Evolutionary conservation across 2,329 filamentous ascomycete genomes (phyloP).

Genomic region (Alternaria solani): DNA sequence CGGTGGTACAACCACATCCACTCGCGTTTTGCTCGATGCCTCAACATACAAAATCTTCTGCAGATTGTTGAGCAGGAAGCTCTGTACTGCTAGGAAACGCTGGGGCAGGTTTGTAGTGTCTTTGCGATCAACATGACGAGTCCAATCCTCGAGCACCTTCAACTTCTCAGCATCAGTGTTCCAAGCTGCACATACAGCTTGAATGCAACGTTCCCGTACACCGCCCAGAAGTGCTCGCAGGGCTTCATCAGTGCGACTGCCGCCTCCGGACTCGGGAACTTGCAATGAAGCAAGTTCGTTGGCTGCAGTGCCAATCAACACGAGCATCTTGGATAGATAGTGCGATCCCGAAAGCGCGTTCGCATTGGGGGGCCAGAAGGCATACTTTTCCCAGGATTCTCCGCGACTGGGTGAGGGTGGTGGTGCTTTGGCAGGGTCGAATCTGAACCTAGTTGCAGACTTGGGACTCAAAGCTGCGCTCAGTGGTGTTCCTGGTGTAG

Average conservation of each 20-base stretch:
- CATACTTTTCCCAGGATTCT: slow-evolving; percentile 90
- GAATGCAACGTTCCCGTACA: slow-evolving; percentile 84
- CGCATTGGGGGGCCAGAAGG: slow-evolving; percentile 93
- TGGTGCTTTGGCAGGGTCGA: slow-evolving; percentile 80
- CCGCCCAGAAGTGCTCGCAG: slow-evolving; percentile 78
- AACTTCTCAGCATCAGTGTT: slow-evolving; percentile 91
- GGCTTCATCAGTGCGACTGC: slow-evolving; percentile 67
- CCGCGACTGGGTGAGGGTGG: slow-evolving; percentile 76
- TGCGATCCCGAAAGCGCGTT: slow-evolving; percentile 93
- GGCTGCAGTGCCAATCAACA: slow-evolving; percentile 83
- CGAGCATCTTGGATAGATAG: slow-evolving; percentile 83
- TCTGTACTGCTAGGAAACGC: slow-evolving; percentile 86
- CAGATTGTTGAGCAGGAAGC: slow-evolving; percentile 80
- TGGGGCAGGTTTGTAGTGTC: slow-evolving; percentile 92
- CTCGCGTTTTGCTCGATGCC: slow-evolving; percentile 75
- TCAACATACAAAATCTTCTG: slow-evolving; percentile 97
- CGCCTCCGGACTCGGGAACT: slow-evolving; percentile 66
- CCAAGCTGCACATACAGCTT: slow-evolving; percentile 89
- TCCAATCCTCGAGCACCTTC: slow-evolving; percentile 94
- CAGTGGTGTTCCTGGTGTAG: slow-evolving; percentile 67
- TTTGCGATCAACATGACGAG: slow-evolving; percentile 77
- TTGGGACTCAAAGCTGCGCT: slow-evolving; percentile 66
- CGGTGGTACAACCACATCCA: slow-evolving; percentile 85
- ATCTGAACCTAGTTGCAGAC: slow-evolving; percentile 76
- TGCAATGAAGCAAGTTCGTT: slow-evolving; percentile 82